phyloP scores from a whole-genome alignment of 768 basidiomycete species.

The Leccinellum rugosiceps region DNA sequence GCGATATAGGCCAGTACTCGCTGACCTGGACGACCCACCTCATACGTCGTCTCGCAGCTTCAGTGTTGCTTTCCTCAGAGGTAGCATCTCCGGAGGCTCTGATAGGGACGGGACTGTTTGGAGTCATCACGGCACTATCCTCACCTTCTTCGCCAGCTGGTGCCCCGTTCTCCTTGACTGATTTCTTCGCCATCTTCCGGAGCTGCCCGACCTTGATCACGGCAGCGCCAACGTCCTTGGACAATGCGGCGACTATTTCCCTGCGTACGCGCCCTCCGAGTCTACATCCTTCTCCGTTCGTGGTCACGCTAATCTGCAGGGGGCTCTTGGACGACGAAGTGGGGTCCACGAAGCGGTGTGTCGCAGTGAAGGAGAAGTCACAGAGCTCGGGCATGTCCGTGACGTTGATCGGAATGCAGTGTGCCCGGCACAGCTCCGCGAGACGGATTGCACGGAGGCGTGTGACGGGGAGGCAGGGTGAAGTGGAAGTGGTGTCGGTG shows the following conservation, averaged over 20 bases:
- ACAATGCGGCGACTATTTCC: constrained; percentile 75
- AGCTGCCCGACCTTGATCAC: constrained; percentile 72
- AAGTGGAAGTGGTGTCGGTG: constrained; percentile 67
- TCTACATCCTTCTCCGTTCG: constrained; percentile 89
- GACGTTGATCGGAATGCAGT: constrained; percentile 77
- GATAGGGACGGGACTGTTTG: constrained; percentile 66
- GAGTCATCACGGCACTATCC: constrained; percentile 53
- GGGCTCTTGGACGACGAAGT: constrained; percentile 43
- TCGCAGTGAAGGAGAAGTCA: constrained; percentile 85
- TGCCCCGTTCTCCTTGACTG: constrained; percentile 2
- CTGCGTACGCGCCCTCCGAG: constrained; percentile 75
- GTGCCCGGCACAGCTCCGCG: constrained; percentile 48
- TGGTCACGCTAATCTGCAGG: constrained; percentile 80
- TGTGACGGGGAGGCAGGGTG: constrained; percentile 32
- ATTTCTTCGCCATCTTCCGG: constrained; percentile 49
- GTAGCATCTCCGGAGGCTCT: not conserved
- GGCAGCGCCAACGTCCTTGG: constrained; percentile 69
- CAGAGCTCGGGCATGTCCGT: constrained; percentile 84
- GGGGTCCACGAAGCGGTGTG: constrained; percentile 78
- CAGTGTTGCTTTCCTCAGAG: constrained; percentile 37
- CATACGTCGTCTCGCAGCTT: constrained; percentile 64
- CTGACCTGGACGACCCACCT: constrained; percentile 95
- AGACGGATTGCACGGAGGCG: constrained; percentile 56
- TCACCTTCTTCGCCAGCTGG: constrained; percentile 45
- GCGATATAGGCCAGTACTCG: constrained; percentile 90